Evolutionary conservation across 768 basidiomycete genomes (phyloP), one percentile per base, ranked within the genome.

Genomic region (Amanita molliuscula): DNA sequence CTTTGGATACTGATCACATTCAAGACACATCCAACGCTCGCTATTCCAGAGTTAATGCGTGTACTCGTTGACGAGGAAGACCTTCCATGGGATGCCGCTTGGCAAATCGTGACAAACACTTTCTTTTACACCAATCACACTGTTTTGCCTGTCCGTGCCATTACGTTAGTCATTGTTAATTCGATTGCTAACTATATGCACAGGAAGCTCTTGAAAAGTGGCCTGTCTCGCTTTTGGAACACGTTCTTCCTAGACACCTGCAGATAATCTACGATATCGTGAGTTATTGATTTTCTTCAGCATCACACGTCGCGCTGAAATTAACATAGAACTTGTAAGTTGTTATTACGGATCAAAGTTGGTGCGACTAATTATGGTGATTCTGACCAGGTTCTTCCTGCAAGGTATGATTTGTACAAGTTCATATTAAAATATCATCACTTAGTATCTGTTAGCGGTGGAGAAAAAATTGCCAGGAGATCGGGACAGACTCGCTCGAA

Each of bases 81-180:
- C 31, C 60, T 93, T 16, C 57, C 69, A 1, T 99, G 92, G 88
- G 78, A 81, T 54, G 58, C 66, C 13, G 94, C 96, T 3, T 99
- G 96, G 96, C 65, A 73, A 20, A 90, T 98, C 57, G 82, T 85
- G 40, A 89, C 81, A 47, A 84, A 84, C 61, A 91, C 88, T 2
- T 94, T 96, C 72, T 92, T 88, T 66, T 98, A 92, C 71, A 97
- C 93, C 8, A 96, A 95, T 64, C 93, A 92, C 66, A 92, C 89
- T 6, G 93, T 98, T 26, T 72, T 96, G 26, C 88, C 91, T 20
- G 90, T 85, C 35, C 58, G 79, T 75, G 57, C 43, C 44, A 13
- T 51, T 5, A 20, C 35, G 5, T 7, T 15, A 11, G 31, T 21
- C 15, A 44, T 29, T 29, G 11, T 35, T 34, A 9, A 35, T 18